These are phyloP conservation scores for Physocladia obscura DNA, from an alignment of 192 early-diverging fungal species.

Conservation along the genomic window DNA sequence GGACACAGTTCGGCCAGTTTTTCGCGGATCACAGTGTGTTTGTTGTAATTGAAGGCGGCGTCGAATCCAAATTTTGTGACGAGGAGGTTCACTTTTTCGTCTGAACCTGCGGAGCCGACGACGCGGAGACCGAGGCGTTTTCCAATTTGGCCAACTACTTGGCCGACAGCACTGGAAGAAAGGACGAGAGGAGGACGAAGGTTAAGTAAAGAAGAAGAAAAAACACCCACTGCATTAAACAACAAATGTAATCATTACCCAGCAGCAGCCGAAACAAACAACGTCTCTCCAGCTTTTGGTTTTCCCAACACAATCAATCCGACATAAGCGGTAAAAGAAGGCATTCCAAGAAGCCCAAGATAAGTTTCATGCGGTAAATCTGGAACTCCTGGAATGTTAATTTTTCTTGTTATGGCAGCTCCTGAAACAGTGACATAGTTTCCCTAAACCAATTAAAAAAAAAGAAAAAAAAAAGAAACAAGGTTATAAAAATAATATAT, in stretches of 20 bases:
- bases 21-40: conserved; percentile 40
- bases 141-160: conserved; percentile 80
- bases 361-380: conserved; percentile 58
- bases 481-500: no score
- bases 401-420: conserved; percentile 18
- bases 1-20: conserved; percentile 67
- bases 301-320: conserved; percentile 65
- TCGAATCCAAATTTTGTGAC: conserved; percentile 71
- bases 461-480: no score
- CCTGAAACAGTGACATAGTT: conserved; percentile 47
- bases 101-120: conserved; percentile 78
- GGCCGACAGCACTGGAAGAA: conserved; percentile 52
- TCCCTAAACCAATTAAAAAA: neutral
- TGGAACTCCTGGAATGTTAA: conserved; percentile 35
- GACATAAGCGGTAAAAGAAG: conserved; percentile 75
- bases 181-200: neutral
- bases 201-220: neutral
- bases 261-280: conserved; percentile 78
- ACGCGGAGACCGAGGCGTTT: conserved; percentile 75
- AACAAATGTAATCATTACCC: conserved; percentile 26
- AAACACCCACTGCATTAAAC: conserved; percentile 50
- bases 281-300: conserved; percentile 78
- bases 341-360: conserved; percentile 75
- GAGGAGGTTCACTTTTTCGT: conserved; percentile 78
- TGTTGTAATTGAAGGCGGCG: conserved; percentile 93